A percentile compares a stretch with the other conserved stretches of the same genome.
These are phyloP conservation scores for Penicillium sp. DNA, from an alignment of 2,329 filamentous ascomycete species.

Conservation along the genomic window DNA sequence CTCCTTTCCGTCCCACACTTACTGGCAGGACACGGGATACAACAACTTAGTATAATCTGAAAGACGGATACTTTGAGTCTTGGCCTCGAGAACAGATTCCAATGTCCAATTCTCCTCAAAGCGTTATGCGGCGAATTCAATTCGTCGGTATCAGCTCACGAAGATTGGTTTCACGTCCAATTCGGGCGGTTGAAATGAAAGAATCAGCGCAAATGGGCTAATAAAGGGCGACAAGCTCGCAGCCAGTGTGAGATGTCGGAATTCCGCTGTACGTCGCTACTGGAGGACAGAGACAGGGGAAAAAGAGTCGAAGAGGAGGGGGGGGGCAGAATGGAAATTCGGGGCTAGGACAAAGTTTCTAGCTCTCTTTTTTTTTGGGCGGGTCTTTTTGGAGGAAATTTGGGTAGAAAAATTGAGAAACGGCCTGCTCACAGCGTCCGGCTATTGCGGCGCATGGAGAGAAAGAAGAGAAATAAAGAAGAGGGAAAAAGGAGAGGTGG, in stretches of 20 bases:
- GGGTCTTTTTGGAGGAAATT: background rate
- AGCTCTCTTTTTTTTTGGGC: constrained; percentile 9
- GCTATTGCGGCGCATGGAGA: constrained; percentile 35
- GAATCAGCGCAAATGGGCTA: constrained; percentile 17
- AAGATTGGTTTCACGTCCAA: background rate
- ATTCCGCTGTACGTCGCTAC: constrained; percentile 18
- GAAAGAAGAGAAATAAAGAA: constrained; percentile 25
- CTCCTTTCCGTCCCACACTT: background rate
- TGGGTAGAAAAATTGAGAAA: constrained; percentile 22
- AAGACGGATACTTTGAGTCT: background rate
- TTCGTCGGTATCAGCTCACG: constrained; percentile 1
- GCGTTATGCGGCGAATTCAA: constrained; percentile 1
- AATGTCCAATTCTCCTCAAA: background rate
- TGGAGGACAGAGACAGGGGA: constrained; percentile 21
- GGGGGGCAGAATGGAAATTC: constrained; percentile 16
- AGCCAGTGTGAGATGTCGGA: constrained; percentile 31
- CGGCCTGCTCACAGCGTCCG: constrained; percentile 39
- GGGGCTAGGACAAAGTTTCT: constrained; percentile 8
- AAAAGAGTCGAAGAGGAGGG: constrained; percentile 8
- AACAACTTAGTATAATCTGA: background rate
- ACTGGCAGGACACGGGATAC: background rate
- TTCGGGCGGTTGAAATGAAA: background rate
- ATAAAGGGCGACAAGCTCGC: constrained; percentile 26
- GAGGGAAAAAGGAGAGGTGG: constrained; percentile 18
- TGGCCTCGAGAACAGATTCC: background rate